Percentiles rank a stretch among this genome's conserved stretches.
phyloP scores from a whole-genome alignment of 2,329 filamentous ascomycete species.

The Ascochyta clinopodiicola region DNA sequence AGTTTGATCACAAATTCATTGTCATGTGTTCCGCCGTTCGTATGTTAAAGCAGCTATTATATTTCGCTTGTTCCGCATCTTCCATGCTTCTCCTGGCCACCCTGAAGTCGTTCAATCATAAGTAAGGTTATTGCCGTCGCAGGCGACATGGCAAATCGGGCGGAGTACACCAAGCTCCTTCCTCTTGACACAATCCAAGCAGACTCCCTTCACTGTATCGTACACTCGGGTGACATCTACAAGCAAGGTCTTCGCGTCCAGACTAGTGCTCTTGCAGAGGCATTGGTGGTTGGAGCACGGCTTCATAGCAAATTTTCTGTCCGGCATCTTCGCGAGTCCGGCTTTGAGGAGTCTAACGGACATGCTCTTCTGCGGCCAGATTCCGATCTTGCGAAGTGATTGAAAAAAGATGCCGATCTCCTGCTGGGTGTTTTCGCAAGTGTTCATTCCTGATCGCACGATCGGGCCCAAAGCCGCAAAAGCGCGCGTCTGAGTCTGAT shows the following conservation, averaged over 20 bases:
- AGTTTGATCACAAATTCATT: no score
- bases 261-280: neutral
- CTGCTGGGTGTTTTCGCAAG: neutral
- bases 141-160: slow-evolving; percentile 6
- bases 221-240: neutral
- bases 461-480: neutral
- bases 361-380: neutral
- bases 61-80: no score
- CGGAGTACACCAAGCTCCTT: neutral
- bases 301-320: neutral
- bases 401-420: neutral
- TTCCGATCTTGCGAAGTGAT: neutral
- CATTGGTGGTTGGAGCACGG: neutral
- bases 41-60: no score
- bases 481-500: neutral
- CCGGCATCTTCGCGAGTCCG: neutral
- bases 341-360: neutral
- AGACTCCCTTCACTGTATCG: neutral
- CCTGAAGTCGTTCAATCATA: neutral
- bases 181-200: neutral
- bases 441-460: neutral
- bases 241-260: neutral
- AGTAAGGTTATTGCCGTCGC: neutral
- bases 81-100: neutral
- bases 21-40: no score